Percentiles rank a stretch among this genome's conserved stretches.
phyloP scores from a whole-genome alignment of 1,139 yeast genomes.

The Entelexis paramagnoliae region DNA sequence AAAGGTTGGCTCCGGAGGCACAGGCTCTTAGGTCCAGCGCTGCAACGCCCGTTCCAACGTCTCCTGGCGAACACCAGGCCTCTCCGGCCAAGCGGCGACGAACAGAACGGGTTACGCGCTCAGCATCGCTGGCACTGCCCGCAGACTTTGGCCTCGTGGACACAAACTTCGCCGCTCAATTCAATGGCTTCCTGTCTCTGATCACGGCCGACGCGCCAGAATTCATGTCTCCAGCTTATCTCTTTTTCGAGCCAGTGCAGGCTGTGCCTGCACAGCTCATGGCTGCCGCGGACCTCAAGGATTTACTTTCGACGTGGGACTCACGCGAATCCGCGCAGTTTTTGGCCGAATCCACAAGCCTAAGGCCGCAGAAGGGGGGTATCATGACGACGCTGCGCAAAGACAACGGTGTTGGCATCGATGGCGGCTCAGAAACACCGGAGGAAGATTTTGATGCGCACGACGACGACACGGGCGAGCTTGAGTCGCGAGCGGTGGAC shows the following conservation, averaged over 20 bases:
- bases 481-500: conserved; percentile 12
- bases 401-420: neutral
- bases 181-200: conserved; percentile 17
- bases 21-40: neutral
- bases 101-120: conserved; percentile 15
- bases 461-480: neutral
- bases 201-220: neutral
- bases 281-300: conserved; percentile 16
- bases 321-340: conserved; percentile 14
- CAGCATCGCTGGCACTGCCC: conserved; percentile 15
- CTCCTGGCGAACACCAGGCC: neutral
- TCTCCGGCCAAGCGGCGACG: conserved; percentile 14
- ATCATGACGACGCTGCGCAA: conserved; percentile 13
- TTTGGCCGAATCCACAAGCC: conserved; percentile 15
- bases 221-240: conserved; percentile 15
- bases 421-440: neutral
- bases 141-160: conserved; percentile 20
- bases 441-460: conserved; percentile 5
- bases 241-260: conserved; percentile 12
- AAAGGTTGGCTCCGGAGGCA: neutral
- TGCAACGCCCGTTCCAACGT: neutral
- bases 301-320: conserved; percentile 16
- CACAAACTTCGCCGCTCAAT: conserved; percentile 12
- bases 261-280: neutral
- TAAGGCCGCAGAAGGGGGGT: conserved; percentile 14